Evolutionary conservation across 2,329 filamentous ascomycete genomes (phyloP).

Genomic region (Simplicillium sp.): DNA sequence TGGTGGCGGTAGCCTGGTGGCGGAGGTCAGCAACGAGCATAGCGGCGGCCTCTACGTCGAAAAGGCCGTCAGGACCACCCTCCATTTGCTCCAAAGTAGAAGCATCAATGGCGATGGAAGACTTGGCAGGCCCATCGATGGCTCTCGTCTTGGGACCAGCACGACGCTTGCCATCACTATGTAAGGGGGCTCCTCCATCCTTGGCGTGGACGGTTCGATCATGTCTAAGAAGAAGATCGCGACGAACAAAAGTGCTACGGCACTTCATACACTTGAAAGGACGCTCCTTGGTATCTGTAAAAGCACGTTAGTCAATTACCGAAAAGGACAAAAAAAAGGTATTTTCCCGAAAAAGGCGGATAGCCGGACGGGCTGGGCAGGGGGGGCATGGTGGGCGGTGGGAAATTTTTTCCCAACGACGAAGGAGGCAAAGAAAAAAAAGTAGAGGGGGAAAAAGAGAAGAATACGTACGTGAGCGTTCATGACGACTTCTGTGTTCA

Average conservation of each 20-base stretch:
- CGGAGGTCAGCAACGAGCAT: constrained; percentile 98
- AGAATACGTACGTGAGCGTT: constrained; percentile 83
- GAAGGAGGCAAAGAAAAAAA: constrained; percentile 2
- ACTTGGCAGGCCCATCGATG: constrained; percentile 60
- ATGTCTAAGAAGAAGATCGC: constrained; percentile 91
- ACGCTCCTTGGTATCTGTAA: constrained; percentile 88
- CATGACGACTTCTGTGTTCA: constrained; percentile 93
- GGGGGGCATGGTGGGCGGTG: constrained; percentile 8
- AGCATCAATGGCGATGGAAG: constrained; percentile 71
- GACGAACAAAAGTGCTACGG: constrained; percentile 93
- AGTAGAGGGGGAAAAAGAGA: constrained; percentile 2
- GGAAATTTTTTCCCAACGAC: background rate
- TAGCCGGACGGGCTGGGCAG: background rate
- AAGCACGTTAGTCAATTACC: background rate
- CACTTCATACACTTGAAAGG: constrained; percentile 99
- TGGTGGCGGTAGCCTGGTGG: constrained; percentile 78
- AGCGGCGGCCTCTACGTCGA: constrained; percentile 93
- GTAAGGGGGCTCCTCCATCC: constrained; percentile 86
- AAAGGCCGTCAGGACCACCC: constrained; percentile 78
- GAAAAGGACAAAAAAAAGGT: constrained; percentile 17
- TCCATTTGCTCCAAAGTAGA: constrained; percentile 88
- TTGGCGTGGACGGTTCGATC: constrained; percentile 98
- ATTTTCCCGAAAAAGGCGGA: background rate
- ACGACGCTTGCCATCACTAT: constrained; percentile 88
- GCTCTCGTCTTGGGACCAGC: constrained; percentile 59